Evolutionary conservation across 208 protist genomes (phyloP).

Genomic region (Trichomonas gallinae): DNA sequence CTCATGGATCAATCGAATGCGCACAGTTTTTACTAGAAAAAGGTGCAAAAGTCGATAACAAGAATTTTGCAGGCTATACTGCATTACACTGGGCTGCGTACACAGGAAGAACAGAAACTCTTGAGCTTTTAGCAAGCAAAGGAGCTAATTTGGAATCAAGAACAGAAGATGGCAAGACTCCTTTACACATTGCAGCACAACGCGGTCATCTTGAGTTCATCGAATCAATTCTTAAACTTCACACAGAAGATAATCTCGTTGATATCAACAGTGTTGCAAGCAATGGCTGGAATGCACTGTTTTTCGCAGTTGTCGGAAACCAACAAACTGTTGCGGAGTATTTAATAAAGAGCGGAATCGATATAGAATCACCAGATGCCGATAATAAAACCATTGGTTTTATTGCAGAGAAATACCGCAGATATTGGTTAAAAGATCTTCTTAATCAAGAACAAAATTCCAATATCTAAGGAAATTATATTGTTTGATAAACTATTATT

Average conservation of each 20-base stretch:
- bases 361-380: background rate
- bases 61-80: constrained; percentile 21
- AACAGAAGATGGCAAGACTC: constrained; percentile 22
- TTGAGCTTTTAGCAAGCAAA: background rate
- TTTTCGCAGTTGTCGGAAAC: background rate
- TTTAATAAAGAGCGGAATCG: background rate
- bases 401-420: background rate
- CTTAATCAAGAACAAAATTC: background rate
- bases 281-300: background rate
- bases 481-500: background rate
- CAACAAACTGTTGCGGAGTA: background rate
- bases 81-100: constrained; percentile 22
- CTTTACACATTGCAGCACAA: constrained; percentile 17
- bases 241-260: background rate
- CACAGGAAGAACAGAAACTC: constrained; percentile 4
- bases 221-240: background rate
- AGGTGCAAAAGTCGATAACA: background rate
- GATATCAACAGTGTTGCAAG: background rate
- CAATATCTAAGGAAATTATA: background rate
- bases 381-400: background rate
- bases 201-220: background rate
- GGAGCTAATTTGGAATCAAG: background rate
- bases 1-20: background rate
- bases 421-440: background rate
- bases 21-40: background rate